Evolutionary conservation across 2,329 filamentous ascomycete genomes (phyloP), one percentile per base, ranked within the genome.

Genomic region (Aspergillus quadricinctus): DNA sequence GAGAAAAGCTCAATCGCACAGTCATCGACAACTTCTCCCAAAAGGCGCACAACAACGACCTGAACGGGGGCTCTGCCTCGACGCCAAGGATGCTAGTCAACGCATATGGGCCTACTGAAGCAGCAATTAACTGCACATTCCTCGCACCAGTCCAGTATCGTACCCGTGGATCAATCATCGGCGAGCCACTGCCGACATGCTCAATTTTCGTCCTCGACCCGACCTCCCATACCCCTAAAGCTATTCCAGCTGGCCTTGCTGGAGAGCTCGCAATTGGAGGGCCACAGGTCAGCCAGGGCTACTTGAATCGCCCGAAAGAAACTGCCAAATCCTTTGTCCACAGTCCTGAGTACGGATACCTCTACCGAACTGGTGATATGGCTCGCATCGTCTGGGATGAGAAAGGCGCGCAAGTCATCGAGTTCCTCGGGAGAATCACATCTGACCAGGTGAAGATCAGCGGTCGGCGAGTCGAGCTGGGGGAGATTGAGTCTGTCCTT

Each of bases 361-460:
- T 69, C 4, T 72, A 71, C 56, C 66, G 68, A n/a, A 73, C 70
- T 3, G 70, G 70, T 14, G 70, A 72, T 43, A 67, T 64, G 63
- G 70, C 88, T 2, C 81, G 83, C 21, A 80, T 95, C 50, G 80
- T 82, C 2, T 63, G 78, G 4, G 80, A 89, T 58, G 89, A 89
- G 1, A 82, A 78, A 0, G 69, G 70, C 1, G 52, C 59, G 21
- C 65, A 64, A 11, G 59, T 67, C 3, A 78, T 96, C 14, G 88
- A 95, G 67, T 94, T 89, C 66, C 78, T 92, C n/a, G 92, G 92
- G 0, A 85, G 92, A 6, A 86, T 96, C 6, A 82, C 82, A 0
- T 83, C 85, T 50, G 90, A 89, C 0, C 92, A 96, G 70, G 86
- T 96, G 53, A 96, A 96, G 72, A 78, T 96, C 3, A 83, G 90